Evolutionary conservation across 768 basidiomycete genomes (phyloP).

Genomic region (Vararia minispora): DNA sequence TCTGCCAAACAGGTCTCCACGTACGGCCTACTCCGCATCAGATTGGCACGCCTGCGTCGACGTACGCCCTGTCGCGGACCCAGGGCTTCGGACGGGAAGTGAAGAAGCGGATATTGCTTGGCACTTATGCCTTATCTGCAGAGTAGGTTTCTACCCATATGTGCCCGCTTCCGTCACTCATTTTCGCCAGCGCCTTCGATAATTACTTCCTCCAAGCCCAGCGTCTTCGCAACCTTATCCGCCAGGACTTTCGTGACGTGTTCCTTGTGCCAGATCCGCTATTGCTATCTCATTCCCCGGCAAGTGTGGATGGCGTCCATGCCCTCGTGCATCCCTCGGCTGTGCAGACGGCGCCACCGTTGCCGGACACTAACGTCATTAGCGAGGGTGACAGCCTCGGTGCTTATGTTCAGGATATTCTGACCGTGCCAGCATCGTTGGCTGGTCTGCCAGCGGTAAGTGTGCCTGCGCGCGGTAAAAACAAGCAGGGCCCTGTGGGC

Average conservation of each 20-base stretch:
- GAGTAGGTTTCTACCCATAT: constrained; percentile 44
- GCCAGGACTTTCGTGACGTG: constrained; percentile 59
- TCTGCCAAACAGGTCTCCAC: constrained; percentile 33
- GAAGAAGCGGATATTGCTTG: constrained; percentile 75
- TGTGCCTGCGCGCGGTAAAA: constrained; percentile 39
- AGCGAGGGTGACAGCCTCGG: constrained; percentile 24
- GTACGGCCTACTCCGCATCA: constrained; percentile 29
- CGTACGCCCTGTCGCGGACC: constrained; percentile 60
- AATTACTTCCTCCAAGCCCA: constrained; percentile 96
- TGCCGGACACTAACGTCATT: constrained; percentile 20
- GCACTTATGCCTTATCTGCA: constrained; percentile 85
- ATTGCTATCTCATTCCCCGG: constrained; percentile 15
- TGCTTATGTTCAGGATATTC: constrained; percentile 80
- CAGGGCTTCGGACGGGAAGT: constrained; percentile 77
- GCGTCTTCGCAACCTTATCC: constrained; percentile 59
- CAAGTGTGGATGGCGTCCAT: constrained; percentile 42
- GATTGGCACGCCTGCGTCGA: constrained; percentile 36
- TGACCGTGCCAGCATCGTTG: constrained; percentile 87
- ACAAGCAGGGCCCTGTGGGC: constrained; percentile 47
- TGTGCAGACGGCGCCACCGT: constrained; percentile 69
- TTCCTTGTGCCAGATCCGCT: constrained; percentile 51
- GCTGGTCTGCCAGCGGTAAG: constrained; percentile 80
- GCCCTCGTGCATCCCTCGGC: constrained; percentile 81
- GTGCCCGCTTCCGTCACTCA: neutral
- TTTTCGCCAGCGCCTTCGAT: constrained; percentile 69